phyloP scores from a whole-genome alignment of 2,329 filamentous ascomycete species.

The Diplodia intermedia region DNA sequence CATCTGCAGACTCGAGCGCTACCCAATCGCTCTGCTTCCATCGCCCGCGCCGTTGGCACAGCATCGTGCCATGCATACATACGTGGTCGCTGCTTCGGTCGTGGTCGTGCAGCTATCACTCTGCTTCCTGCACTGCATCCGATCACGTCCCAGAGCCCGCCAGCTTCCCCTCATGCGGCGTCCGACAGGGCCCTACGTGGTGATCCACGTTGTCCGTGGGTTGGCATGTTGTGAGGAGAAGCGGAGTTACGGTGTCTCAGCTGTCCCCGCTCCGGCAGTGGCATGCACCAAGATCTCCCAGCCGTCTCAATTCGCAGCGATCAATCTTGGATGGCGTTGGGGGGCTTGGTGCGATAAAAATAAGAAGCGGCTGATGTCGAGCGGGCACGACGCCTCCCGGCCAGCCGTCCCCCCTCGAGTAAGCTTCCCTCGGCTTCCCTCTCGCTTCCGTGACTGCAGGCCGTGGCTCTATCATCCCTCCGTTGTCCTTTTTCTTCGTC shows the following conservation, averaged over 20 bases:
- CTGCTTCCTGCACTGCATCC: conserved; percentile 19
- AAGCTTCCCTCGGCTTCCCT: background rate
- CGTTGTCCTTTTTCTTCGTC: background rate
- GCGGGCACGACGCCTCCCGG: conserved; percentile 1
- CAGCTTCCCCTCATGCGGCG: conserved; percentile 10
- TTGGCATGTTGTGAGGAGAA: conserved; percentile 4
- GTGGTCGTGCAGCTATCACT: background rate
- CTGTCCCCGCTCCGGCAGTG: background rate
- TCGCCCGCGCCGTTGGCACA: conserved; percentile 17
- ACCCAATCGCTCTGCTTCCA: conserved; percentile 14
- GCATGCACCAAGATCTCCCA: conserved; percentile 22
- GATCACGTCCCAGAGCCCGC: conserved; percentile 15
- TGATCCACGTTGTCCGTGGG: background rate
- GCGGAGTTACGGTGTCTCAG: conserved; percentile 16
- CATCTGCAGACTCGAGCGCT: conserved; percentile 3
- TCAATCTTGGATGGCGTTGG: conserved; percentile 18
- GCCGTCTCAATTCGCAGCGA: conserved; percentile 6
- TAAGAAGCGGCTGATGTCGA: conserved; percentile 21
- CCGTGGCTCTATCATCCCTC: background rate
- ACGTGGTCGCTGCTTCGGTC: conserved; percentile 18
- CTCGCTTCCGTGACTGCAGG: conserved; percentile 1
- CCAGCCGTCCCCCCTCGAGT: conserved; percentile 8
- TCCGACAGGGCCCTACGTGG: conserved; percentile 23
- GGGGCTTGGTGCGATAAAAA: conserved; percentile 16
- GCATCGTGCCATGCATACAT: conserved; percentile 7